Percentiles rank a stretch among this genome's conserved stretches.
Conservation (phyloP, 495 filamentous ascomycete genomes). For the Beverwykella pulmonaria region DNA sequence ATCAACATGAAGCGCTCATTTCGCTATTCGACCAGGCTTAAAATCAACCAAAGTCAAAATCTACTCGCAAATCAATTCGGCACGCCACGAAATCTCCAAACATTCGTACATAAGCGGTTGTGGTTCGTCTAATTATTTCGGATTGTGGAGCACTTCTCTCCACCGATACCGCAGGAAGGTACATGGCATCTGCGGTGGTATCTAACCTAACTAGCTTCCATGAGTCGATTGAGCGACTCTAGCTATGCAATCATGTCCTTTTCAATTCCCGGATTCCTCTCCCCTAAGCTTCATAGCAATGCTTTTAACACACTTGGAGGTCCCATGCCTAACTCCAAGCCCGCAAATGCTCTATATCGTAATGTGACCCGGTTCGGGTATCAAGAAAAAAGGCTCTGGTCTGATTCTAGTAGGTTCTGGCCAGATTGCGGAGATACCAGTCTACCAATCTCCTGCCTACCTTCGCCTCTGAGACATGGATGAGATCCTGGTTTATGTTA, state of each 20-base stretch:
- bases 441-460: conserved; percentile 94
- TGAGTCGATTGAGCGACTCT: no score
- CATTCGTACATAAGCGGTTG: no score
- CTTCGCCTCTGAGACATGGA: conserved; percentile 98
- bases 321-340: conserved; percentile 6
- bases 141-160: no score
- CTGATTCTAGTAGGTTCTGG: conserved; percentile 73
- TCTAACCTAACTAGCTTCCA: no score
- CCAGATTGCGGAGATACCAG: conserved; percentile 97
- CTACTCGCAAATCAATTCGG: no score
- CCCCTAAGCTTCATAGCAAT: conserved; percentile 1
- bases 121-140: background rate
- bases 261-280: no score
- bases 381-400: background rate
- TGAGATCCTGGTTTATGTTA: conserved; percentile 66
- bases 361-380: background rate
- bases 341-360: conserved; percentile 19
- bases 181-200: no score
- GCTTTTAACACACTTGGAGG: conserved; percentile 24
- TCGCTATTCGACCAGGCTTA: conserved; percentile 11
- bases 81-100: no score
- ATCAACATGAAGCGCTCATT: conserved; percentile 30
- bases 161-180: no score
- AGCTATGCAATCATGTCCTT: no score
- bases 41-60: background rate